Evolutionary conservation across 768 basidiomycete species (phyloP).

Genomic region (Lentinula edodes): DNA sequence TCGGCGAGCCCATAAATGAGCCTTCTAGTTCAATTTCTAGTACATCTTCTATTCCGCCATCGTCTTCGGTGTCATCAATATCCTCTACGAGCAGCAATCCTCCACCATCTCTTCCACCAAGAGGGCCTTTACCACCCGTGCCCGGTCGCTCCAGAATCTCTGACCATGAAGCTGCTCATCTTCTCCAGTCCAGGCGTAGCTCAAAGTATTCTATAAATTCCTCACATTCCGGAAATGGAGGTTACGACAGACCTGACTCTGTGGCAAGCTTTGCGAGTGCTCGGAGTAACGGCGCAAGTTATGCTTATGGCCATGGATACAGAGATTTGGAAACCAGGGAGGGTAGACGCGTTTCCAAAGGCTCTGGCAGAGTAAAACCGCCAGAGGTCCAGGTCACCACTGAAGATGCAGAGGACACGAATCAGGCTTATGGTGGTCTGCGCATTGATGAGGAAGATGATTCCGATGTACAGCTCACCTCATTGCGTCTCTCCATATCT

Average conservation of each 20-base stretch:
- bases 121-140: background rate
- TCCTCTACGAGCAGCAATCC: background rate
- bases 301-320: background rate
- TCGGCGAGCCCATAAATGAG: background rate
- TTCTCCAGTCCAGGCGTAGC: background rate
- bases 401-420: background rate
- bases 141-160: conserved; percentile 3
- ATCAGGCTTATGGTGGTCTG: conserved; percentile 5
- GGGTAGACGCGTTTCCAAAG: background rate
- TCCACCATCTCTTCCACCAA: background rate
- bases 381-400: conserved; percentile 1
- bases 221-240: background rate
- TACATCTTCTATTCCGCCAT: background rate
- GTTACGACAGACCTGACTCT: background rate
- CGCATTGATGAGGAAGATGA: conserved; percentile 3
- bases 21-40: background rate
- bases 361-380: background rate
- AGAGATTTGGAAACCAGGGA: background rate
- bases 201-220: background rate
- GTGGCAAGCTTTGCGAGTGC: conserved; percentile 3
- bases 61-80: background rate
- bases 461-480: background rate
- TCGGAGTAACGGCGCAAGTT: background rate
- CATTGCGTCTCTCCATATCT: conserved; percentile 1
- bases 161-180: background rate